Base-by-base conservation (phyloP, 1,284 basidiomycete genomes). In the Cutaneotrichosporon cavernicola region DNA sequence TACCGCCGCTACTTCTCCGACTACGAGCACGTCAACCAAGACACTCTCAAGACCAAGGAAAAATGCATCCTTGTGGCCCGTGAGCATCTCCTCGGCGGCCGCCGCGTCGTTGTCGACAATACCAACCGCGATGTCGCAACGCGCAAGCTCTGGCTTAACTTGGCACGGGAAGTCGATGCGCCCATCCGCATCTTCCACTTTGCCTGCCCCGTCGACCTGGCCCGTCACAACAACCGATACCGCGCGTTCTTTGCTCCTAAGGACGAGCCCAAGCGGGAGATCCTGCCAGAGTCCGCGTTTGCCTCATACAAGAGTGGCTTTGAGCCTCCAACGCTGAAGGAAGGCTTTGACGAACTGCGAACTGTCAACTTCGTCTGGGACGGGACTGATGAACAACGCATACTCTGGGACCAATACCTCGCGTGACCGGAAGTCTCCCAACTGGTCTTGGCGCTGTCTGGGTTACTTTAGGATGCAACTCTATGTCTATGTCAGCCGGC, bases 181-280 rank as follows among this genome's bases (percentile, higher is more conserved):
- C 83, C 85, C 2, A 82, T 88, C 11, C 84, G 90, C 60, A 89
- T 90, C 73, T 86, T 94, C 74, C 69, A 84, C 34, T 96, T 96
- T 70, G 82, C 85, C 11, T 87, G 87, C 49, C 86, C 88, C 1
- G 71, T 86, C 30, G 89, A 91, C 58, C 83, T 96, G 4, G 90
- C 91, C 4, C 90, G 88, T 86, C 93, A 96, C 76, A 95, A 95
- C 74, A 94, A 94, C 72, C 77, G 92, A 4, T 95, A 94, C 75
- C 86, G 92, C 34, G 87, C 90, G 38, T 88, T 84, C 71, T 77
- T 77, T 60, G 71, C 67, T 6, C 75, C 77, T 0, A 46, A 61
- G 4, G 62, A 67, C 40, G 74, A 75, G 51, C 69, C 75, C 5
- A 32, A 60, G 18, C 85, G 90, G 40, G 82, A 85, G 18, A 64